phyloP scores from a whole-genome alignment of 768 basidiomycete genomes.

The Boletus vinaceobasis region DNA sequence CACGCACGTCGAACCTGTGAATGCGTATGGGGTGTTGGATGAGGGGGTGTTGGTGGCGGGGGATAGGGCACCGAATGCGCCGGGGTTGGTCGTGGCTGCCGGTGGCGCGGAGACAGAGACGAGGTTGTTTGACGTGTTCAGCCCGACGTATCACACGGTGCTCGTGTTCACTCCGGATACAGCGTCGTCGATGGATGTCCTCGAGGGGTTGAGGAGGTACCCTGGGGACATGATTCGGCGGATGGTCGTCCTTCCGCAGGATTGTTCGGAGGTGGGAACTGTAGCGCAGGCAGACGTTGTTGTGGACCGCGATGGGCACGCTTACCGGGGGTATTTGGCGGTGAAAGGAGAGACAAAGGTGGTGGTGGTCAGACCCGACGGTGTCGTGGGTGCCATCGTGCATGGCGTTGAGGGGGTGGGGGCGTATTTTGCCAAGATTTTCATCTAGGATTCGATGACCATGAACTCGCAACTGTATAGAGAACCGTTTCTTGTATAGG shows the following conservation, averaged over 20 bases:
- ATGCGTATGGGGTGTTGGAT: constrained; percentile 14
- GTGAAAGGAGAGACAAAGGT: constrained; percentile 29
- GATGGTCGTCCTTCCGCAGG: constrained; percentile 14
- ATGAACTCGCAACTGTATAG: not conserved
- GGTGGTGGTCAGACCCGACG: constrained; percentile 44
- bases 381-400: constrained; percentile 36
- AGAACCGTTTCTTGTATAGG: too few relatives aligned
- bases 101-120: not conserved
- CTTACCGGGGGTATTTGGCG: constrained; percentile 38
- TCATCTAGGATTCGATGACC: not conserved
- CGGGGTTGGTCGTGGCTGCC: constrained; percentile 23
- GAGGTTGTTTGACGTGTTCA: constrained; percentile 25
- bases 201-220: constrained; percentile 4
- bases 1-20: constrained; percentile 6
- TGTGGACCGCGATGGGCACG: constrained; percentile 37
- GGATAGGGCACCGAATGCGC: constrained; percentile 45
- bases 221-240: constrained; percentile 2
- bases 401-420: constrained; percentile 14
- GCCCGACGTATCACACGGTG: constrained; percentile 24
- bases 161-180: constrained; percentile 26
- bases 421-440: constrained; percentile 19
- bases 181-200: constrained; percentile 2
- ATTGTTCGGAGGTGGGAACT: not conserved
- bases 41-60: constrained; percentile 36
- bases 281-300: constrained; percentile 30